Base-by-base conservation (phyloP, 345 rosid genomes). In the Leavenworthia alabamica region DNA sequence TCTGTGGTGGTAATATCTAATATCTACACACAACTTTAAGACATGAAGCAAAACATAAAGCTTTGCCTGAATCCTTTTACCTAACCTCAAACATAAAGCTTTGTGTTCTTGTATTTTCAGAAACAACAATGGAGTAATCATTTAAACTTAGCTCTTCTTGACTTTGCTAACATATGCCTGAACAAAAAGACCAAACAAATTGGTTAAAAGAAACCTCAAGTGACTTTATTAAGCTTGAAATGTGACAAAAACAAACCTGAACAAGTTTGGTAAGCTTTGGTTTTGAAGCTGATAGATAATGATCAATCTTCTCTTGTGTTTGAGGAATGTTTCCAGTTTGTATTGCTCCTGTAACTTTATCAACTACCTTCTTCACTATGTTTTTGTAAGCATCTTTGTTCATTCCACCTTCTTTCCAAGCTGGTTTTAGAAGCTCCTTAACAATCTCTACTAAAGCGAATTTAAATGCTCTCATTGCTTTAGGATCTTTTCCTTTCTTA, bases 321-420 rank as follows among this genome's bases (percentile, higher is more conserved):
- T 90, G 97, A 67, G 99, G 99, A 60, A 93, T 72, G 75, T 62
- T 82, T 35, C 80, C 72, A 16, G 70, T 83, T 72, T 87, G 91
- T 74, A 93, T 67, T 3, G 96, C 77, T 13, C 82, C 77, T 2
- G 88, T 89, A 47, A 93, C 97, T 78, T 93, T 93, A 63, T 87
- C 96, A 5, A 93, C 99, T 22, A 83, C 99, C 66, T 87, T 93
- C 89, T 90, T 93, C 64, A 89, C 99, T 36, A 89, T 84, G 77
- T 82, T 87, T 77, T 93, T 93, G 83, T 89, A 89, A 14, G 79
- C 85, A 15, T 93, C 96, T 76, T 93, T 93, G 74, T 77, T 83
- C 61, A 93, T 68, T 55, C 83, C 94, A 47, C 97, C 97, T 63
- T 87, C 99, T 80, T 83, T 93, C 97, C 97, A 93, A 12, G 83